These are phyloP conservation scores for Penicillium odoratum DNA, from an alignment of 495 filamentous ascomycete species.

Conservation along the genomic window DNA sequence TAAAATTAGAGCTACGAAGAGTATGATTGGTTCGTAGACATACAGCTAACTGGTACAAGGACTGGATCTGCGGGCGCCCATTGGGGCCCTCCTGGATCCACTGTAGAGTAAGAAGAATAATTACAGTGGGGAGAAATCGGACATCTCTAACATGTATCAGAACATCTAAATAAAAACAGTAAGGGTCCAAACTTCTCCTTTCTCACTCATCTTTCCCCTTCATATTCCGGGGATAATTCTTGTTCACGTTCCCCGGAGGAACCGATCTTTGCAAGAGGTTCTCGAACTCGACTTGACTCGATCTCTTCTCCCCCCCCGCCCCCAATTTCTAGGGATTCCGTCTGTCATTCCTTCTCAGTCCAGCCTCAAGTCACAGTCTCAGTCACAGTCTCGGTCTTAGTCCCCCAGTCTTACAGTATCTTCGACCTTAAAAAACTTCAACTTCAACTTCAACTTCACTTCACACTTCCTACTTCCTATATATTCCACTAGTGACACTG, in stretches of 20 bases:
- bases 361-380: no score
- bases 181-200: conserved; percentile 28
- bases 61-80: neutral
- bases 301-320: neutral
- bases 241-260: conserved; percentile 3
- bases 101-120: conserved; percentile 1
- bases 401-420: neutral
- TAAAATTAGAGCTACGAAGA: conserved; percentile 45
- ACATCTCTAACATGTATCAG: conserved; percentile 27
- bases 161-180: conserved; percentile 27
- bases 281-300: neutral
- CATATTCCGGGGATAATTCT: conserved; percentile 40
- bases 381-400: no score
- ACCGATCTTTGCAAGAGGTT: neutral
- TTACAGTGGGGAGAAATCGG: conserved; percentile 26
- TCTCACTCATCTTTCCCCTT: conserved; percentile 22
- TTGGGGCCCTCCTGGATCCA: neutral
- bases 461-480: neutral
- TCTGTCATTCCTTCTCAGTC: neutral
- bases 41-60: conserved; percentile 2
- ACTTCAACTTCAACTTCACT: neutral
- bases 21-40: conserved; percentile 7
- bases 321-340: neutral
- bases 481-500: conserved; percentile 1
- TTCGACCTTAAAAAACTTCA: neutral